phyloP scores from a whole-genome alignment of 2,329 filamentous ascomycete species.

The Epicoccum sorghinum region DNA sequence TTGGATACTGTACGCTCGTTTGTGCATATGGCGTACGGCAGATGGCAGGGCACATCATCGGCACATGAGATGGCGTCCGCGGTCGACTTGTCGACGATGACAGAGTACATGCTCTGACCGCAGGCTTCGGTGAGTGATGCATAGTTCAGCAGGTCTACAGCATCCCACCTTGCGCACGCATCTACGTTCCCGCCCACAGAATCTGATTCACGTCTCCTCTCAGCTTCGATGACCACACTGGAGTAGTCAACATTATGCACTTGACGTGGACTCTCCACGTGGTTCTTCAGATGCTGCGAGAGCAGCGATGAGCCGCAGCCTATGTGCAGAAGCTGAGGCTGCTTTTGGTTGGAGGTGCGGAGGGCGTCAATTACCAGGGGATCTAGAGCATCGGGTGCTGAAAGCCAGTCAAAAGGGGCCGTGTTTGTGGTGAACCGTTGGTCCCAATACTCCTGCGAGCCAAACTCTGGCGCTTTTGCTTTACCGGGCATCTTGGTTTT shows the following conservation, averaged over 20 bases:
- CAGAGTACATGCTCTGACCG: conserved; percentile 32
- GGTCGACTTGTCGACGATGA: conserved; percentile 48
- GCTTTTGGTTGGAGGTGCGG: conserved; percentile 6
- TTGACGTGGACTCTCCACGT: conserved; percentile 37
- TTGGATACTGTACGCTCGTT: conserved; percentile 1
- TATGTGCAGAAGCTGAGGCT: conserved; percentile 44
- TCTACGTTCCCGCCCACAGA: not conserved
- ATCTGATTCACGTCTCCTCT: conserved; percentile 31
- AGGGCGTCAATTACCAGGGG: conserved; percentile 34
- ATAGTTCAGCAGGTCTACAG: conserved; percentile 44
- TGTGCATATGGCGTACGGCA: conserved; percentile 38
- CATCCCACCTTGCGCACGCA: conserved; percentile 41
- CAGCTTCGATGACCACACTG: conserved; percentile 41
- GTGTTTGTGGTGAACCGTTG: conserved; percentile 43
- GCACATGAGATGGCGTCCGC: conserved; percentile 47
- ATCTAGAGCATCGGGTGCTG: conserved; percentile 39
- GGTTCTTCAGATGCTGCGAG: conserved; percentile 44
- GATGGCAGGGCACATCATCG: conserved; percentile 37
- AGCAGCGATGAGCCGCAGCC: conserved; percentile 49
- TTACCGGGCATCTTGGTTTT: not conserved
- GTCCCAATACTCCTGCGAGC: conserved; percentile 47
- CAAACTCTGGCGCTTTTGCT: conserved; percentile 39
- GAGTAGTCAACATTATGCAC: conserved; percentile 51
- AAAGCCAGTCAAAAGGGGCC: conserved; percentile 48
- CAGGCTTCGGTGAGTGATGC: conserved; percentile 35